Percentiles rank a stretch among this genome's conserved stretches.
Conservation (phyloP, 148 eudicot species). For the Nepenthes mirabilis region DNA sequence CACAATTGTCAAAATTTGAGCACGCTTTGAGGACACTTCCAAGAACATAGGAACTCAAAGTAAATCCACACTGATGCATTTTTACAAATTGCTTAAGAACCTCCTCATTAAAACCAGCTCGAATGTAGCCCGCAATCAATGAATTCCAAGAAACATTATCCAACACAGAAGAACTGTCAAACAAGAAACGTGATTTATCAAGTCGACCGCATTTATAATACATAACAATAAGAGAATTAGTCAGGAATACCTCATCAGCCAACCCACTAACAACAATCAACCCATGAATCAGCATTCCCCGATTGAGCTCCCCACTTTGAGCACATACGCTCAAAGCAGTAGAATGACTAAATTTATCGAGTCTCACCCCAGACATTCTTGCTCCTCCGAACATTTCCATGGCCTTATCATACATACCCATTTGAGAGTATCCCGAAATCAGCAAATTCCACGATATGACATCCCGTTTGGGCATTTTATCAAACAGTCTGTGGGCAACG, state of each 20-base stretch:
- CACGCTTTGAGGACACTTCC: conserved; percentile 18
- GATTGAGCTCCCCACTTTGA: conserved; percentile 8
- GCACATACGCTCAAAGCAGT: conserved; percentile 17
- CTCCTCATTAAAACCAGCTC: conserved; percentile 8
- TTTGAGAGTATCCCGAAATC: conserved; percentile 13
- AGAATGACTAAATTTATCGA: conserved; percentile 11
- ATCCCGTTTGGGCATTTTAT: conserved; percentile 11
- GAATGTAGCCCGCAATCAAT: conserved; percentile 13
- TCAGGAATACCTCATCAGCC: conserved; percentile 10
- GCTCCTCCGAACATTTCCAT: conserved; percentile 4
- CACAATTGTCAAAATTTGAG: background rate
- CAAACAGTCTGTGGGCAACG: conserved; percentile 14
- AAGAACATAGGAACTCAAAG: conserved; percentile 10
- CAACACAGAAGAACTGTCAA: conserved; percentile 13
- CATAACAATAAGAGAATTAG: conserved; percentile 12
- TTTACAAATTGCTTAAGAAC: conserved; percentile 10
- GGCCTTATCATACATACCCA: conserved; percentile 7
- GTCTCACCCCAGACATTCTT: background rate
- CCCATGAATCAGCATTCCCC: conserved; percentile 16
- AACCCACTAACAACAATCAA: conserved; percentile 11
- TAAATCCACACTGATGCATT: conserved; percentile 12
- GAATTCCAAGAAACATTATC: conserved; percentile 19
- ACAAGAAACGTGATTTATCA: conserved; percentile 10
- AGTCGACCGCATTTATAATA: conserved; percentile 16
- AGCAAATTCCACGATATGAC: conserved; percentile 15